Evolutionary conservation across 1,284 basidiomycete species (phyloP).

Genomic region (Trametes sp.): DNA sequence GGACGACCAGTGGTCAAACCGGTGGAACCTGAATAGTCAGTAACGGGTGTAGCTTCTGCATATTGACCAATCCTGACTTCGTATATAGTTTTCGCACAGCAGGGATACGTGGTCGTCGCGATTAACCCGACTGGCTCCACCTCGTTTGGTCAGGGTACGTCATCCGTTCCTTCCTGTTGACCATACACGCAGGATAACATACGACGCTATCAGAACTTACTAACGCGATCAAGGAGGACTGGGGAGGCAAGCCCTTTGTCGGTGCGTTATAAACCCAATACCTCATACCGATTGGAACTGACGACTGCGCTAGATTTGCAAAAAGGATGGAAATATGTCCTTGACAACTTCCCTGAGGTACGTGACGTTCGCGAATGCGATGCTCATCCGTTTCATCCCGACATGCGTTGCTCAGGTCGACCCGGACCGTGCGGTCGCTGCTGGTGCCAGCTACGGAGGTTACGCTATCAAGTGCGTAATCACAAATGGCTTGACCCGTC

Average conservation of each 20-base stretch:
- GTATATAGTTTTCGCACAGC: slow-evolving; percentile 71
- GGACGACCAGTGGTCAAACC: slow-evolving; percentile 84
- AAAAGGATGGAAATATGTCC: slow-evolving; percentile 77
- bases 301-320: slow-evolving; percentile 60
- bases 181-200: no score
- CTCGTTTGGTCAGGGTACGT: slow-evolving; percentile 82
- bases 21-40: slow-evolving; percentile 87
- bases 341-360: slow-evolving; percentile 79
- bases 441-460: slow-evolving; percentile 84
- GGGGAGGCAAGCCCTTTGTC: slow-evolving; percentile 87
- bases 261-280: slow-evolving; percentile 5
- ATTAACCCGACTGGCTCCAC: slow-evolving; percentile 93
- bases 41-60: slow-evolving; percentile 14
- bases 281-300: background rate
- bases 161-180: no score
- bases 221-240: slow-evolving; percentile 79
- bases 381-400: no score
- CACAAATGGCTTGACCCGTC: no score
- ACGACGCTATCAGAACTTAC: slow-evolving; percentile 72
- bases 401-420: slow-evolving; percentile 68
- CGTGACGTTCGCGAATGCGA: background rate
- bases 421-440: slow-evolving; percentile 79
- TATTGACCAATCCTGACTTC: background rate
- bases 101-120: slow-evolving; percentile 85
- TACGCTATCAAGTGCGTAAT: slow-evolving; percentile 83